Percentiles rank a stretch among this genome's conserved stretches.
phyloP scores from a whole-genome alignment of 495 filamentous ascomycete genomes.

The Aspergillus egyptiacus region DNA sequence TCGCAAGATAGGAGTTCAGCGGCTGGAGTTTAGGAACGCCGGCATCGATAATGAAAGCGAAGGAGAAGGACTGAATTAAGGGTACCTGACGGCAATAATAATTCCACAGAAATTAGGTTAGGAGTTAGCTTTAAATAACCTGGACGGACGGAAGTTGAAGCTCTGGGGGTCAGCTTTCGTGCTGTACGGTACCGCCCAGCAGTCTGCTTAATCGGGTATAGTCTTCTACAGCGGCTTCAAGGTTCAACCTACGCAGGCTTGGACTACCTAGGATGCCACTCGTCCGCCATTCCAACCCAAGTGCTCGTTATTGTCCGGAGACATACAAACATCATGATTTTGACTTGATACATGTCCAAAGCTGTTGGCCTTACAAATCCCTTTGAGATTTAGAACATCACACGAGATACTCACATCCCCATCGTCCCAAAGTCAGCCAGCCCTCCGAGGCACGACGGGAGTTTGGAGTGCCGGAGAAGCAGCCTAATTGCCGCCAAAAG shows the following conservation, averaged over 20 bases:
- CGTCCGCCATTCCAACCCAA: no score
- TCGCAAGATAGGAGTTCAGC: neutral
- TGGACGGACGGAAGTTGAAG: neutral
- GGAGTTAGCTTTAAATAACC: neutral
- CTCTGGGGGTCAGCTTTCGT: neutral
- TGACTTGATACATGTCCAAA: no score
- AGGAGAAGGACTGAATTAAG: neutral
- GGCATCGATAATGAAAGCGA: neutral
- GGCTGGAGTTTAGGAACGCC: neutral
- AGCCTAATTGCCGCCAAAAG: neutral
- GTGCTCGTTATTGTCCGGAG: no score
- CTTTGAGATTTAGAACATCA: no score
- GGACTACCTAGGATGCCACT: no score
- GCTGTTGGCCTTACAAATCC: no score
- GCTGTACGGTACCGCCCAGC: neutral
- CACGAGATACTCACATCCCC: no score
- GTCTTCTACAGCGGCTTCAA: neutral
- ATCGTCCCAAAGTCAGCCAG: no score
- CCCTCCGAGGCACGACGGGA: no score
- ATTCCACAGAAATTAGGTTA: neutral
- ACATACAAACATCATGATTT: no score
- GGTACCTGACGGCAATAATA: neutral
- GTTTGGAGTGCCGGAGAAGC: no score
- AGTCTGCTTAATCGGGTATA: conserved; percentile 5
- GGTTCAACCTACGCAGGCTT: neutral